Evolutionary conservation across 352 stramenopile genomes (phyloP).

Genomic region (Lagenidium sp.): DNA sequence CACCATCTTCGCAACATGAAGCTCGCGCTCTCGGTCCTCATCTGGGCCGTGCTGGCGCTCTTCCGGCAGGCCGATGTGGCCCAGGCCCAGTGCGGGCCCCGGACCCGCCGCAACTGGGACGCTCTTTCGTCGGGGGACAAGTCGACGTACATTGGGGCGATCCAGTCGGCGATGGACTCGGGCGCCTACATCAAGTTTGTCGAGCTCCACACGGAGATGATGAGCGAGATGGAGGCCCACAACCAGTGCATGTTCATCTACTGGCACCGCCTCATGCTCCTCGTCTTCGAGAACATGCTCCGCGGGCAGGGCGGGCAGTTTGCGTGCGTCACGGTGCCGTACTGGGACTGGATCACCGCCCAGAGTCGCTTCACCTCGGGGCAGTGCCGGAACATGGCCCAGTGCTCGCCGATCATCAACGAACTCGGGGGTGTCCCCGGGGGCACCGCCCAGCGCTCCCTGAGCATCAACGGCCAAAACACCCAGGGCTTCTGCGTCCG

Average conservation of each 20-base stretch:
- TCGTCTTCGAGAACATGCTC: slow-evolving; percentile 79
- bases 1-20: too few relatives aligned
- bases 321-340: slow-evolving; percentile 67
- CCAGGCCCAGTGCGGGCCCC: slow-evolving; percentile 12
- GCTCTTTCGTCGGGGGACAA: slow-evolving; percentile 17
- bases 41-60: slow-evolving; percentile 3
- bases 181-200: slow-evolving; percentile 19
- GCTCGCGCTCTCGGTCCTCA: slow-evolving; percentile 4
- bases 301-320: slow-evolving; percentile 36
- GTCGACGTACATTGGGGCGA: slow-evolving; percentile 15
- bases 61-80: not conserved
- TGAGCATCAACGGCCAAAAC: slow-evolving; percentile 36
- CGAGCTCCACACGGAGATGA: slow-evolving; percentile 19
- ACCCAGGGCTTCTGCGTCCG: slow-evolving; percentile 28
- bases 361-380: slow-evolving; percentile 24
- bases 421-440: slow-evolving; percentile 26
- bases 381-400: slow-evolving; percentile 28
- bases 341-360: slow-evolving; percentile 68
- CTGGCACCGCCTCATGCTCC: slow-evolving; percentile 64
- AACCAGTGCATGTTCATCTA: slow-evolving; percentile 73
- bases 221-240: slow-evolving; percentile 18
- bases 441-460: not conserved
- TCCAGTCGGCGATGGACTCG: slow-evolving; percentile 20
- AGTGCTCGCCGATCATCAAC: slow-evolving; percentile 30
- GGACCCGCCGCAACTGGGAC: slow-evolving; percentile 25